A percentile compares a stretch with the other conserved stretches of the same genome.
Evolutionary conservation across 345 rosid species (phyloP).

Genomic region (Gossypium longicalyx): DNA sequence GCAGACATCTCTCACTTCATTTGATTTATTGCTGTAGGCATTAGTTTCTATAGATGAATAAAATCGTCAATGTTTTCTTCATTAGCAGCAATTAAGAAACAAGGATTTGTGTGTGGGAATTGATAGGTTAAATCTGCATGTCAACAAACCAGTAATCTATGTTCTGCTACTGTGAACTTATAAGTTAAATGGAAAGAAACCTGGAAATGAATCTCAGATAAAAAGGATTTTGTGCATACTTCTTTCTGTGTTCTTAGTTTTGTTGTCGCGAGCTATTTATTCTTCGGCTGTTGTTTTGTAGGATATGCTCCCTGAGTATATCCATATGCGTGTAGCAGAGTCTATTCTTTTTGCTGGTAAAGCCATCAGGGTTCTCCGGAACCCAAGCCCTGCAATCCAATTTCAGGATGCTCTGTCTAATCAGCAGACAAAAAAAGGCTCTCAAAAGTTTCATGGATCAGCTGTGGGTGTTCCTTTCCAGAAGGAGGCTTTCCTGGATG

Average conservation of each 20-base stretch:
- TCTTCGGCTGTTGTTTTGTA: conserved; percentile 36
- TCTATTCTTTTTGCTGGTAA: conserved; percentile 96
- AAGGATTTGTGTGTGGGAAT: not conserved
- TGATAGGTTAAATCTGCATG: conserved; percentile 8
- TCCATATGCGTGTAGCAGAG: conserved; percentile 87
- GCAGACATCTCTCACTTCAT: not conserved
- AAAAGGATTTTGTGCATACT: not conserved
- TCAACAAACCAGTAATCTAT: not conserved
- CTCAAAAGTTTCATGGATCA: conserved; percentile 56
- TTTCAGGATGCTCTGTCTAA: conserved; percentile 48
- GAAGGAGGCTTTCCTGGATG: conserved; percentile 46
- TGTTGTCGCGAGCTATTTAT: conserved; percentile 13
- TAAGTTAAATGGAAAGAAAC: conserved; percentile 10
- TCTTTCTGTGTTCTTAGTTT: not conserved
- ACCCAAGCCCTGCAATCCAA: conserved; percentile 72
- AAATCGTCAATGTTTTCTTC: not conserved
- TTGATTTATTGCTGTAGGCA: not conserved
- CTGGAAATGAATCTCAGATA: not conserved
- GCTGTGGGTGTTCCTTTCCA: conserved; percentile 43
- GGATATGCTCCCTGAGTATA: conserved; percentile 94
- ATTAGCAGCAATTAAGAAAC: not conserved
- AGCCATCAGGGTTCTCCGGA: conserved; percentile 91
- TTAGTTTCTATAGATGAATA: not conserved
- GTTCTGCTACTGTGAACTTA: not conserved
- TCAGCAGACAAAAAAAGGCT: conserved; percentile 49